These are phyloP conservation scores for Talaromyces sp. DNA, from an alignment of 2,329 filamentous ascomycete genomes.

Conservation along the genomic window DNA sequence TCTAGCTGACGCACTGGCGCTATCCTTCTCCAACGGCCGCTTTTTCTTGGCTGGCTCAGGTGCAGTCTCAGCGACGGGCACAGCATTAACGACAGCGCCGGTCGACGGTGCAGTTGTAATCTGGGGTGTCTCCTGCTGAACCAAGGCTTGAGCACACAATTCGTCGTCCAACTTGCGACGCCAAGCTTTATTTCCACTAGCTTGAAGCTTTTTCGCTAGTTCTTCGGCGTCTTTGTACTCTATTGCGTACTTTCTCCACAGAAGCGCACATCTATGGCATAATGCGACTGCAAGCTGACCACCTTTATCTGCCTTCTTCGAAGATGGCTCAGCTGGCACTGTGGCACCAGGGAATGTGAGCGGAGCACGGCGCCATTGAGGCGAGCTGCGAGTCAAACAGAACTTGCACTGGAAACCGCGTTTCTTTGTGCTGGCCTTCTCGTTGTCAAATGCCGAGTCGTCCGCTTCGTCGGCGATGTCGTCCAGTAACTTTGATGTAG, in stretches of 20 bases:
- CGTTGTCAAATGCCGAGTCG: conserved; percentile 91
- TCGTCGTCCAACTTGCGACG: conserved; percentile 92
- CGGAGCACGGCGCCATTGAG: conserved; percentile 89
- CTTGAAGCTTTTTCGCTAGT: conserved; percentile 78
- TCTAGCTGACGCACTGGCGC: conserved; percentile 45
- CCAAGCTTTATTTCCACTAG: conserved; percentile 75
- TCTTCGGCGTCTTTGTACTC: conserved; percentile 95
- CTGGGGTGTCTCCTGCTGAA: conserved; percentile 45
- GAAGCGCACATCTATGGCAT: conserved; percentile 82
- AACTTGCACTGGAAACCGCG: conserved; percentile 91
- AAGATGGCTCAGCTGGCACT: conserved; percentile 58
- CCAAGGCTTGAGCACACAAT: conserved; percentile 51
- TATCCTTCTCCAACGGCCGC: conserved; percentile 52
- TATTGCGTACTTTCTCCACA: conserved; percentile 95
- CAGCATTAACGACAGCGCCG: conserved; percentile 38
- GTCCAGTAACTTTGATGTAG: conserved; percentile 73
- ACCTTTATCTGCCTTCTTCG: conserved; percentile 74
- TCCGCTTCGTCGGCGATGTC: conserved; percentile 90
- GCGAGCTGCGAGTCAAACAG: conserved; percentile 72
- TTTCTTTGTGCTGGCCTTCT: conserved; percentile 76
- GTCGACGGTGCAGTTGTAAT: conserved; percentile 44
- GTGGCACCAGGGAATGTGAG: conserved; percentile 68
- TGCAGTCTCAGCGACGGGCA: conserved; percentile 28
- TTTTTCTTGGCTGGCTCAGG: conserved; percentile 61
- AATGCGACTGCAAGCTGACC: conserved; percentile 73